Percentiles rank a stretch among this genome's conserved stretches.
Evolutionary conservation across 2,329 filamentous ascomycete genomes (phyloP).

Genomic region (Pseudogymnoascus sp.): DNA sequence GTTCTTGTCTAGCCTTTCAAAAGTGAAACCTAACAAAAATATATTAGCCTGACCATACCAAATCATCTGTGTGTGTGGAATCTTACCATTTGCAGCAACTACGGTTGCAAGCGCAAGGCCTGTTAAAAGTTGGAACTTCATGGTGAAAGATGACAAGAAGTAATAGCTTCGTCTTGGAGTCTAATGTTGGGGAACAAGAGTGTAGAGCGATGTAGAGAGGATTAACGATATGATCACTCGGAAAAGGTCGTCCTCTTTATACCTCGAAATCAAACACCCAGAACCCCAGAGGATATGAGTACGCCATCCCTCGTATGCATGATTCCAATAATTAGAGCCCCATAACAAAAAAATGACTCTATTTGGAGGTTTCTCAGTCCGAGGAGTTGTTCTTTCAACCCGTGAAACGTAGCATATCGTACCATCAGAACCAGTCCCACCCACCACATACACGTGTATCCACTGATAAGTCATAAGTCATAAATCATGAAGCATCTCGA

Average conservation of each 20-base stretch:
- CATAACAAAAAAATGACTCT: neutral
- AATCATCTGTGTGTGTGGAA: neutral
- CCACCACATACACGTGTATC: neutral
- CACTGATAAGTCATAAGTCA: conserved; percentile 5
- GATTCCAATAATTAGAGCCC: neutral
- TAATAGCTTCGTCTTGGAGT: neutral
- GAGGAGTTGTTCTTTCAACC: neutral
- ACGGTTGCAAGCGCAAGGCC: neutral
- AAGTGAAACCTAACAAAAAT: conserved; percentile 16
- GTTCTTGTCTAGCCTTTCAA: conserved; percentile 30
- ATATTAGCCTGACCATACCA: neutral
- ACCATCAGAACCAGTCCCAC: neutral
- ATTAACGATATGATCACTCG: neutral
- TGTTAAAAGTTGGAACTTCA: conserved; percentile 10
- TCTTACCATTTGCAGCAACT: conserved; percentile 1
- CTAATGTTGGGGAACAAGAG: neutral
- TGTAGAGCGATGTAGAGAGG: neutral
- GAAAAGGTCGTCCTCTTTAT: neutral
- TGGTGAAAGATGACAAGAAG: neutral
- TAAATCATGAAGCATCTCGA: neutral
- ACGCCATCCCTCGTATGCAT: neutral
- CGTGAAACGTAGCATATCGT: neutral
- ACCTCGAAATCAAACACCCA: neutral
- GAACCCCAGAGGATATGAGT: neutral
- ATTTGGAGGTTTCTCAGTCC: neutral